Percentiles rank a stretch among this genome's conserved stretches.
Conservation (phyloP, 2,329 filamentous ascomycete species). For the Xylariaceae sp. region DNA sequence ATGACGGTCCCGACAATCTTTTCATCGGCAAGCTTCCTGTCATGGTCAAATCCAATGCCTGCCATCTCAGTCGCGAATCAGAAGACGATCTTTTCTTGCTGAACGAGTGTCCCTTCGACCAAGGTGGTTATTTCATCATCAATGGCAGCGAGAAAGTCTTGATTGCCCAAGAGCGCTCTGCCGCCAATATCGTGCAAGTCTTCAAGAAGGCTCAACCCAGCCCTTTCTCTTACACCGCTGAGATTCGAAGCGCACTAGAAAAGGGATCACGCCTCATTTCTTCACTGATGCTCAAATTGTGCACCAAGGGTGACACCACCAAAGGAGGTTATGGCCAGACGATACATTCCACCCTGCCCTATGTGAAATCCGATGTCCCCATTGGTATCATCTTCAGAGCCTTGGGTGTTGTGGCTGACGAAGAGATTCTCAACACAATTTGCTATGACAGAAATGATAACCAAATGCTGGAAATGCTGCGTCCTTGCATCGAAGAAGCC, state of each 20-base stretch:
- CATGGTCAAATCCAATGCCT: slow-evolving; percentile 97
- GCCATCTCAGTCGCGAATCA: slow-evolving; percentile 76
- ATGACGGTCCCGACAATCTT: slow-evolving; percentile 68
- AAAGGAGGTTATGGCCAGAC: slow-evolving; percentile 80
- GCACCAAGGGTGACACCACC: slow-evolving; percentile 75
- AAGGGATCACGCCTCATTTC: slow-evolving; percentile 95
- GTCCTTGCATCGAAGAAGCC: slow-evolving; percentile 94
- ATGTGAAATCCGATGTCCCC: slow-evolving; percentile 89
- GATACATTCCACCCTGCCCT: slow-evolving; percentile 86
- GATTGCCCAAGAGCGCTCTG: slow-evolving; percentile 95
- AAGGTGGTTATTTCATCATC: slow-evolving; percentile 98
- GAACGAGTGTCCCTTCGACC: slow-evolving; percentile 97
- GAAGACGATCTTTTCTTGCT: slow-evolving; percentile 85
- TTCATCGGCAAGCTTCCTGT: slow-evolving; percentile 95
- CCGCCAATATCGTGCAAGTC: slow-evolving; percentile 97
- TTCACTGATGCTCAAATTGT: slow-evolving; percentile 85
- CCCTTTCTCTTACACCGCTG: slow-evolving; percentile 86
- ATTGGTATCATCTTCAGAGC: slow-evolving; percentile 95
- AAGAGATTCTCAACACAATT: slow-evolving; percentile 97
- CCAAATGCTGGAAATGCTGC: slow-evolving; percentile 95
- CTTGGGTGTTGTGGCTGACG: slow-evolving; percentile 90
- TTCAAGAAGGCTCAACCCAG: slow-evolving; percentile 97
- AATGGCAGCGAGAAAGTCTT: slow-evolving; percentile 98
- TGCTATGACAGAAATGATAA: slow-evolving; percentile 94
- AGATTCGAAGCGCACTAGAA: slow-evolving; percentile 93